Evolutionary conservation across 2,329 filamentous ascomycete genomes (phyloP).

Genomic region (Diaporthe capsici): DNA sequence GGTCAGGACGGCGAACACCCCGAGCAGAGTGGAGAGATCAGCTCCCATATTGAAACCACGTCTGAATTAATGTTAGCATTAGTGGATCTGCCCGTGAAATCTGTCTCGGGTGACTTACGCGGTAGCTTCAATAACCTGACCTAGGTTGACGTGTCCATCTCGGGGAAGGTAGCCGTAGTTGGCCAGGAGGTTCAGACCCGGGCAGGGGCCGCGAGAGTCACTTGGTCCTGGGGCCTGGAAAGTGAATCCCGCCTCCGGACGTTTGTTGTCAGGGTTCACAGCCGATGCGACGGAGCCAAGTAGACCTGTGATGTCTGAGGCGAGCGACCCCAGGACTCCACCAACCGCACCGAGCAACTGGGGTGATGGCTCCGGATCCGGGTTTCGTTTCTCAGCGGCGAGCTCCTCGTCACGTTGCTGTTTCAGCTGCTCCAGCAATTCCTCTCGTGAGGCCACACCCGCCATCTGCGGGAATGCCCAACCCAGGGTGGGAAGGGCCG

Average conservation of each 20-base stretch:
- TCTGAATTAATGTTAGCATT: neutral
- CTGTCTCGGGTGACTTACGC: neutral
- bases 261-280: neutral
- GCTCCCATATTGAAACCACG: neutral
- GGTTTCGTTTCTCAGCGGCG: neutral
- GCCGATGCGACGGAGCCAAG: neutral
- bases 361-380: neutral
- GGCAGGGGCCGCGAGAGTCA: neutral
- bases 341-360: neutral
- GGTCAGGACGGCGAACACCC: neutral
- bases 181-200: neutral
- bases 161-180: constrained; percentile 2
- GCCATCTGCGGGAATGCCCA: neutral
- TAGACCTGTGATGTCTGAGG: neutral
- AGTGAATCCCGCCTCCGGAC: neutral
- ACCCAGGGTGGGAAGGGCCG: neutral
- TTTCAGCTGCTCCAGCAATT: neutral
- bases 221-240: neutral
- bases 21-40: neutral
- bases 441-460: neutral
- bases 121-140: neutral
- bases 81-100: neutral
- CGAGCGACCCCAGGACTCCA: neutral
- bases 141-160: neutral
- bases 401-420: neutral